phyloP scores from a whole-genome alignment of 768 basidiomycete species.

The Antrodiella citrinella region DNA sequence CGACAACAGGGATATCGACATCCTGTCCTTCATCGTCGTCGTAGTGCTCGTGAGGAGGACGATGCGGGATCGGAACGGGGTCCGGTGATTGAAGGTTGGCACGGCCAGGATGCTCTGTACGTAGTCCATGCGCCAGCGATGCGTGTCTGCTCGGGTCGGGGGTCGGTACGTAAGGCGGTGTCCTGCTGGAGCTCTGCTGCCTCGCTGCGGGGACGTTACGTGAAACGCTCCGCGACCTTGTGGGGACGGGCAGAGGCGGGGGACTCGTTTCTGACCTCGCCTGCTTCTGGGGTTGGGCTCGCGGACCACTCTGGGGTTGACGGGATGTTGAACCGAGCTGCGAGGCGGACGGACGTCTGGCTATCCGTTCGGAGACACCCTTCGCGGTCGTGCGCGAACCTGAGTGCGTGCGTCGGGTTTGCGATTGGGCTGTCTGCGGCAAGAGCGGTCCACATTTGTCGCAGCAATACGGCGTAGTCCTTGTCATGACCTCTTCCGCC shows the following conservation, averaged over 20 bases:
- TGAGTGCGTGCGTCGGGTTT: not conserved
- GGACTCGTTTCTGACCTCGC: not conserved
- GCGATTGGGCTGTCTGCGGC: not conserved
- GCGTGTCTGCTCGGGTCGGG: slow-evolving; percentile 6
- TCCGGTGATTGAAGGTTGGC: slow-evolving; percentile 29
- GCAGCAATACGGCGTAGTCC: slow-evolving; percentile 16
- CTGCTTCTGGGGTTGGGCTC: too few species aligned
- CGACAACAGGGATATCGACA: slow-evolving; percentile 7
- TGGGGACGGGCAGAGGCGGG: not conserved
- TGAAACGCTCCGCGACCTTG: not conserved
- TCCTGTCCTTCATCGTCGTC: slow-evolving; percentile 9
- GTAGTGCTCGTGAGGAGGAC: slow-evolving; percentile 17
- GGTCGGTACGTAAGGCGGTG: not conserved
- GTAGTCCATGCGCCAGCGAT: slow-evolving; percentile 19
- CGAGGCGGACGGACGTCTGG: slow-evolving; percentile 10
- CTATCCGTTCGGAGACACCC: slow-evolving; percentile 12
- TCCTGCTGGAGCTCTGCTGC: not conserved
- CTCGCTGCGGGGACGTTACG: not conserved
- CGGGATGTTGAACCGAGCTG: not conserved
- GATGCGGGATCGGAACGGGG: slow-evolving; percentile 39
- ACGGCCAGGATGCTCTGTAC: slow-evolving; percentile 1
- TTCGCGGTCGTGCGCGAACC: not conserved
- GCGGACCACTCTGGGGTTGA: too few species aligned
- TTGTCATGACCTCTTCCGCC: slow-evolving; percentile 1
- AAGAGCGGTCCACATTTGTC: slow-evolving; percentile 12